Percentiles rank a stretch among this genome's conserved stretches.
Conservation (phyloP, 2,329 filamentous ascomycete genomes). For the Aureobasidium leucospermi region DNA sequence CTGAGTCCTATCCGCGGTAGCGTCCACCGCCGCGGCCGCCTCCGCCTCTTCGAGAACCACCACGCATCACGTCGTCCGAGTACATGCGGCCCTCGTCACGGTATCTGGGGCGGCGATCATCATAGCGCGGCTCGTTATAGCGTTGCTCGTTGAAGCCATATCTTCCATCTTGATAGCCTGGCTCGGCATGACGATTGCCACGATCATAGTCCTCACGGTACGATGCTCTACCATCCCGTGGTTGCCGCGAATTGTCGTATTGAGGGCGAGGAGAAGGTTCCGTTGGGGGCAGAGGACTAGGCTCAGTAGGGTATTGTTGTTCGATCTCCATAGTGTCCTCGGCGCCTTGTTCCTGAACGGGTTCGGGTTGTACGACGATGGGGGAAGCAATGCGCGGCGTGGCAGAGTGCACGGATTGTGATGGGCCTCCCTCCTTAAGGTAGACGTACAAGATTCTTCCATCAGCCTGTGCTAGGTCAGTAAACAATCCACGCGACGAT, state of each 20-base stretch:
- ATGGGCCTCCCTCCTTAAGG: conserved; percentile 49
- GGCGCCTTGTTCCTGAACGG: conserved; percentile 3
- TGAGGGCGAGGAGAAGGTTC: conserved; percentile 19
- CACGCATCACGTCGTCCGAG: conserved; percentile 21
- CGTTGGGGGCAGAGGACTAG: conserved; percentile 21
- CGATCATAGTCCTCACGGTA: conserved; percentile 18
- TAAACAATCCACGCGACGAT: not conserved
- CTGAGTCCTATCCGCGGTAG: conserved; percentile 19
- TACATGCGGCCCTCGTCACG: conserved; percentile 25
- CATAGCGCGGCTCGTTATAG: conserved; percentile 16
- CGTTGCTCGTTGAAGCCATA: conserved; percentile 32
- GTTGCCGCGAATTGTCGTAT: conserved; percentile 18
- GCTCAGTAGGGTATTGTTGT: conserved; percentile 23
- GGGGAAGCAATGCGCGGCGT: conserved; percentile 7
- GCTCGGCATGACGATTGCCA: conserved; percentile 24
- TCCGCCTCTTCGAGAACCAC: conserved; percentile 15
- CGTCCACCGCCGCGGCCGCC: conserved; percentile 20
- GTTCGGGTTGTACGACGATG: not conserved
- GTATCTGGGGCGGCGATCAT: conserved; percentile 19
- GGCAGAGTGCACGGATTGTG: conserved; percentile 21
- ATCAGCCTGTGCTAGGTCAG: conserved; percentile 51
- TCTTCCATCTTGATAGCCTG: conserved; percentile 36
- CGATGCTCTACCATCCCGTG: conserved; percentile 20
- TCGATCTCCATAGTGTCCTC: conserved; percentile 40
- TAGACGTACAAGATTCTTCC: conserved; percentile 68